Base-by-base conservation (phyloP, 2,329 filamentous ascomycete species). In the Botrytis aclada region DNA sequence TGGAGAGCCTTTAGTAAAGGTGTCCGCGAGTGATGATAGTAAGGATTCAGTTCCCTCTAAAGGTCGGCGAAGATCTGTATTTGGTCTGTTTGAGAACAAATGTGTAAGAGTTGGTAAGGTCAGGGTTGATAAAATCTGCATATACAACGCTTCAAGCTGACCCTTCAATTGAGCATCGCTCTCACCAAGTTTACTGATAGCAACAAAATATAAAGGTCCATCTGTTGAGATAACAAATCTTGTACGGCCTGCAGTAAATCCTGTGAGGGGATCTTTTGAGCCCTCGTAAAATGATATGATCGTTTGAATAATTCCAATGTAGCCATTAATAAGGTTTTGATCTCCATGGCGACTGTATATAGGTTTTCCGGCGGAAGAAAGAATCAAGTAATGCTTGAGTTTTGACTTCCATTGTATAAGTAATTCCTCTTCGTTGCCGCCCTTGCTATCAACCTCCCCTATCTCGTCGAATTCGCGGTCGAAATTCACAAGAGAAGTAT, bases 291-390 rank as follows among this genome's bases (percentile, higher is more conserved):
- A 98, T 1, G 96, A 98, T 75, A 99, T 97, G 78, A 99, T 95
- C 61, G 96, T 99, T 81, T 98, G 96, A 2, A 98, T 91, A 29
- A 99, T 92, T 58, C 96, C 96, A 81, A 98, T 95, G 78, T 96
- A 98, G 69, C 93, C 92, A 78, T 97, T 97, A 80, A 98, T 94
- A 61, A 98, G 85, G 71, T 92, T 90, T 76, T 97, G 88, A 77
- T 98, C 94, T 58, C 97, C 96, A 81, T 99, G 95, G 66, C 97
- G 89, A 79, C 94, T 98, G 86, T 95, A 99, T 66, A 99, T 97
- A 18, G 96, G 97, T 81, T 99, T 99, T 32, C 96, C 96, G 16
- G 97, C 95, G 22, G 94, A 95, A 3, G 96, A 98, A 1, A 99
- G 85, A 78, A 99, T 97, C 83, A 99, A 89, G 82, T 97, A 99